Percentiles rank a stretch among this genome's conserved stretches.
phyloP scores from a whole-genome alignment of 371 early-diverging fungal species.

The Mortierella sp. region DNA sequence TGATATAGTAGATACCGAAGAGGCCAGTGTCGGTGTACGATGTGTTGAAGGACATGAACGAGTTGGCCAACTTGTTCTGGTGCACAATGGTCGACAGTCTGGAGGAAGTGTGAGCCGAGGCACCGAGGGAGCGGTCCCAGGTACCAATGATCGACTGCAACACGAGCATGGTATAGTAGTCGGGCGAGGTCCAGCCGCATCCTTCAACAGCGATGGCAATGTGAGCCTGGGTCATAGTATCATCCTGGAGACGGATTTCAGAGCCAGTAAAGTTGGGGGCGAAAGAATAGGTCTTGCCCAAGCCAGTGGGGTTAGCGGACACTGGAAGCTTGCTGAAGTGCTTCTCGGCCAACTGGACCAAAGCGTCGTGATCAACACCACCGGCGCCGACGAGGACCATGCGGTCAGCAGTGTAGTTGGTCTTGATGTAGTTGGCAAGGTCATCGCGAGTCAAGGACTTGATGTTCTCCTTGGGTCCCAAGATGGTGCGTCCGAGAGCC shows the following conservation, averaged over 20 bases:
- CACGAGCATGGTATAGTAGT: constrained; percentile 95
- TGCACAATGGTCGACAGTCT: constrained; percentile 84
- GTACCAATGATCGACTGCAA: constrained; percentile 95
- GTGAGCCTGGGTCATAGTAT: constrained; percentile 90
- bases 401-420: constrained; percentile 96
- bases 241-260: constrained; percentile 87
- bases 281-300: constrained; percentile 60
- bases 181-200: constrained; percentile 92
- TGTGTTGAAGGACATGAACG: constrained; percentile 98
- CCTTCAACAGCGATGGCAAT: constrained; percentile 97
- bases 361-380: constrained; percentile 91
- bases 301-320: constrained; percentile 56
- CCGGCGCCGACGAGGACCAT: constrained; percentile 97
- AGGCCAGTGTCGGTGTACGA: constrained; percentile 98
- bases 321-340: constrained; percentile 85
- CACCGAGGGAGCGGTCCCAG: constrained; percentile 95
- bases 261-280: constrained; percentile 87
- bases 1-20: constrained; percentile 94
- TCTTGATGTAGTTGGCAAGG: constrained; percentile 84
- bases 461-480: constrained; percentile 94
- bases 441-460: constrained; percentile 85
- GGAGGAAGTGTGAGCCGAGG: constrained; percentile 85
- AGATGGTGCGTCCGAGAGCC: constrained; percentile 92
- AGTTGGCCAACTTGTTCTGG: constrained; percentile 91
- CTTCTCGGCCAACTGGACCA: constrained; percentile 90